Conservation (phyloP, 2,329 filamentous ascomycete genomes). For the Trichoderma pleuroti region DNA sequence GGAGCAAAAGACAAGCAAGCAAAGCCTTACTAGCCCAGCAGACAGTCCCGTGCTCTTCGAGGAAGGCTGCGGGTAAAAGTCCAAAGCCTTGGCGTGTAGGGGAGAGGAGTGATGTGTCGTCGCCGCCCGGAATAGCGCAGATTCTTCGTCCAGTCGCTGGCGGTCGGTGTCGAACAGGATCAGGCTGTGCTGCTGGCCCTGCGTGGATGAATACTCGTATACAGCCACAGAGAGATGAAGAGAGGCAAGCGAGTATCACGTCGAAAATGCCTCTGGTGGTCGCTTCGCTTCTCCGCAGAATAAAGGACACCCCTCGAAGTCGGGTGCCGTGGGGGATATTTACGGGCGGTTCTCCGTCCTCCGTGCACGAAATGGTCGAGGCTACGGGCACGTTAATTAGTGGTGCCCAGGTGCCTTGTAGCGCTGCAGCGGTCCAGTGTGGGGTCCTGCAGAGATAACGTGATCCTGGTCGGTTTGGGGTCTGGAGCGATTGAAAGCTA, state of each 20-base stretch:
- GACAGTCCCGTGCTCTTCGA: background rate
- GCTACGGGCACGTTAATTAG: constrained; percentile 8
- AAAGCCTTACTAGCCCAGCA: background rate
- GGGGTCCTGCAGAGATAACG: constrained; percentile 19
- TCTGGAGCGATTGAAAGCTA: background rate
- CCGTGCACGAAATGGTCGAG: background rate
- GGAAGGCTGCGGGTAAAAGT: background rate
- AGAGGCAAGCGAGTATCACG: background rate
- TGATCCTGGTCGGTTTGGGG: constrained; percentile 8
- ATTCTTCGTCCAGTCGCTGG: constrained; percentile 13
- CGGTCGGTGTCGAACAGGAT: background rate
- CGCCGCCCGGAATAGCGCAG: background rate
- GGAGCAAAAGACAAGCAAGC: background rate
- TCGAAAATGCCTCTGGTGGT: constrained; percentile 17
- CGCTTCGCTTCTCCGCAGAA: constrained; percentile 15
- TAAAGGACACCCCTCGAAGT: constrained; percentile 11
- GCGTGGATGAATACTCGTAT: background rate
- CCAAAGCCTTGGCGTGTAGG: background rate
- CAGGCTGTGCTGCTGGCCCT: background rate
- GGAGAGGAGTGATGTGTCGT: background rate
- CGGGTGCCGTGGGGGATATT: constrained; percentile 11
- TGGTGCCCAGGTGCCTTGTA: constrained; percentile 6
- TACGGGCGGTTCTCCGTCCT: background rate
- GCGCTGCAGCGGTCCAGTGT: constrained; percentile 8
- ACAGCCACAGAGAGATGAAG: background rate